A percentile compares a stretch with the other conserved stretches of the same genome.
Evolutionary conservation across 192 early-diverging fungal species (phyloP).

Genomic region (Geranomyces variabilis): DNA sequence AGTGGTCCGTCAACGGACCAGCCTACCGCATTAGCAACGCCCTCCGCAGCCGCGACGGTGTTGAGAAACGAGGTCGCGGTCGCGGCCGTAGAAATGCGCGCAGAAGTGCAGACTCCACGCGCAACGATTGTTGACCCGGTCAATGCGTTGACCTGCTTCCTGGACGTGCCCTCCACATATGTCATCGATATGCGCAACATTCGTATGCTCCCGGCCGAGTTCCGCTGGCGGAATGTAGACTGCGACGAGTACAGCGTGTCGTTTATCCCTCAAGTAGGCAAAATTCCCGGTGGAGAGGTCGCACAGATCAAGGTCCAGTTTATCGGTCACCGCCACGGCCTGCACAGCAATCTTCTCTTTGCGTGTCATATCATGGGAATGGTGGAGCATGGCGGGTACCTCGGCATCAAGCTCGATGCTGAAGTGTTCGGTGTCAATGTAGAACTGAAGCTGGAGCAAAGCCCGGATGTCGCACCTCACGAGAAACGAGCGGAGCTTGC

Average conservation of each 20-base stretch:
- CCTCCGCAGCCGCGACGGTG: too few relatives aligned
- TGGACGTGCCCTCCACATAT: slow-evolving; percentile 40
- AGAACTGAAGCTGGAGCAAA: slow-evolving; percentile 11
- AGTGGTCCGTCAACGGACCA: neutral
- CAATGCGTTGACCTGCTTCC: slow-evolving; percentile 35
- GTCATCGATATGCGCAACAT: slow-evolving; percentile 39
- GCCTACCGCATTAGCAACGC: too few relatives aligned
- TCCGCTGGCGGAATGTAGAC: slow-evolving; percentile 31
- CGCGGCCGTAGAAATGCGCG: slow-evolving; percentile 33
- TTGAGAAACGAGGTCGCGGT: slow-evolving; percentile 14
- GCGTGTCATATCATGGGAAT: slow-evolving; percentile 46
- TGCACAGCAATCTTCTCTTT: slow-evolving; percentile 27
- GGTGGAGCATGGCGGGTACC: slow-evolving; percentile 44
- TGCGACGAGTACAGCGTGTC: slow-evolving; percentile 12
- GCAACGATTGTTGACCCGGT: slow-evolving; percentile 31
- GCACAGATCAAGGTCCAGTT: slow-evolving; percentile 30
- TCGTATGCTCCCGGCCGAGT: slow-evolving; percentile 38
- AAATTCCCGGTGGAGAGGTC: slow-evolving; percentile 28
- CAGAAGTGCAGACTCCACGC: slow-evolving; percentile 42
- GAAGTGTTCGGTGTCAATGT: slow-evolving; percentile 40
- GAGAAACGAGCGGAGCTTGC: neutral
- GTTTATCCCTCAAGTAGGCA: slow-evolving; percentile 28
- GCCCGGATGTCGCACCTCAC: neutral
- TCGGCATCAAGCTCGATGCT: slow-evolving; percentile 33
- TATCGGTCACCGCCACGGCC: slow-evolving; percentile 26